Evolutionary conservation across 345 rosid species (phyloP).

Genomic region (Linum trigynum): DNA sequence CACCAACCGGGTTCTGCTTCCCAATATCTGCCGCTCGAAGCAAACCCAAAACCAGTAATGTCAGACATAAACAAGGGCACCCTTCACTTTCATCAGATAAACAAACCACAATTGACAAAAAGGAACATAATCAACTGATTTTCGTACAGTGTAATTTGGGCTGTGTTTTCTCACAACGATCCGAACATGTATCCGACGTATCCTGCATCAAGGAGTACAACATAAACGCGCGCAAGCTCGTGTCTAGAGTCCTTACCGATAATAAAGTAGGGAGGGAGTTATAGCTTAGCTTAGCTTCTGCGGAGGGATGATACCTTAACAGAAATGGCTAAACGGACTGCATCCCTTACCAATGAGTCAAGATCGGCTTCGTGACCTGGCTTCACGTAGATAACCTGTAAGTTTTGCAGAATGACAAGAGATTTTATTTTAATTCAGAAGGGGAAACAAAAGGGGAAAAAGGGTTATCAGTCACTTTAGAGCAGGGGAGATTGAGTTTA

Average conservation of each 20-base stretch:
- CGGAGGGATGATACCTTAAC: constrained; percentile 28
- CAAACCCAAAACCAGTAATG: background rate
- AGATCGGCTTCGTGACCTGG: constrained; percentile 69
- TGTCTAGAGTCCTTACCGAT: constrained; percentile 10
- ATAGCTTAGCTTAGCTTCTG: no score
- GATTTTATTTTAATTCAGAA: constrained; percentile 1
- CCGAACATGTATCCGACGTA: constrained; percentile 55
- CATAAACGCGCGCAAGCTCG: no score
- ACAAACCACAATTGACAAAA: background rate
- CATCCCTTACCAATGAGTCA: constrained; percentile 68
- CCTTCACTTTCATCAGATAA: no score
- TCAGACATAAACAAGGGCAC: background rate
- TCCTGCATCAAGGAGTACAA: no score
- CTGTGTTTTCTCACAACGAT: constrained; percentile 56
- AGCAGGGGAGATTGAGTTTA: constrained; percentile 16
- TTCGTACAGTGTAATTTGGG: constrained; percentile 47
- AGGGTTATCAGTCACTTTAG: background rate
- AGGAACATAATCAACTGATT: no score
- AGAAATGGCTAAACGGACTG: constrained; percentile 46
- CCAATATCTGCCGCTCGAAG: constrained; percentile 34
- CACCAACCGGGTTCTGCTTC: constrained; percentile 37
- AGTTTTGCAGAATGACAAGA: background rate
- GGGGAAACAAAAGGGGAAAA: background rate
- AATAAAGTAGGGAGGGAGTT: background rate
- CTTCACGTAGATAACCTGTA: constrained; percentile 80